Conservation (phyloP, 305 asterid species). For the Fraxinus nigra region DNA sequence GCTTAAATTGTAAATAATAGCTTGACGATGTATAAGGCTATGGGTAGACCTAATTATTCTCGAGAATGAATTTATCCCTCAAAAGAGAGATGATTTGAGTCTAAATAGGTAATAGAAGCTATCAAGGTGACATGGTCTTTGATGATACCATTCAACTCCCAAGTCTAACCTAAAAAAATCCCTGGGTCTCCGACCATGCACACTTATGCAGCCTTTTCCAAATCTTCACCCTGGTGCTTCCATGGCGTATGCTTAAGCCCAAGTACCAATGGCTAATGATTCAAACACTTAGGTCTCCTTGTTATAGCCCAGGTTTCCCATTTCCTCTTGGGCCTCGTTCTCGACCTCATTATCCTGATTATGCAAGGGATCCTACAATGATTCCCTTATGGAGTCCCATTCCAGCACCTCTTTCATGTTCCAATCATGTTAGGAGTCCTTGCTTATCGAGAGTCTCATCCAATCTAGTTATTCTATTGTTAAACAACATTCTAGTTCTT, state of each 20-base stretch:
- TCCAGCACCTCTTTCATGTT: too few relatives aligned
- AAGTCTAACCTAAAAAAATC: too few relatives aligned
- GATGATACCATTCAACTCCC: background rate
- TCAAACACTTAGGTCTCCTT: too few relatives aligned
- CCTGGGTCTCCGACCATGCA: background rate
- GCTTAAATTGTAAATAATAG: background rate
- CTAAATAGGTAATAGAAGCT: background rate
- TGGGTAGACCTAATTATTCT: too few relatives aligned
- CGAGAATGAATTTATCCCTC: too few relatives aligned
- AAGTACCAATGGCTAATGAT: too few relatives aligned
- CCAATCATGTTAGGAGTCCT: too few relatives aligned
- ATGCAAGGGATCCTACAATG: too few relatives aligned
- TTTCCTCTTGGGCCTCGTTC: too few relatives aligned
- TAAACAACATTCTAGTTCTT: background rate
- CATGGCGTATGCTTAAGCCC: background rate
- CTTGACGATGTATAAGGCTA: background rate
- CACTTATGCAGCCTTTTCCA: background rate
- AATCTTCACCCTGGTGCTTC: background rate
- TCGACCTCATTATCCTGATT: too few relatives aligned
- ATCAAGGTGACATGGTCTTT: background rate
- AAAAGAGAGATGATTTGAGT: background rate
- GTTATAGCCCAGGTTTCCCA: too few relatives aligned
- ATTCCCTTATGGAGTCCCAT: too few relatives aligned
- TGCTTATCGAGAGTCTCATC: background rate
- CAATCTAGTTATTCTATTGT: background rate